Base-by-base conservation (phyloP, 2,329 filamentous ascomycete species). In the Xylariaceae sp. region DNA sequence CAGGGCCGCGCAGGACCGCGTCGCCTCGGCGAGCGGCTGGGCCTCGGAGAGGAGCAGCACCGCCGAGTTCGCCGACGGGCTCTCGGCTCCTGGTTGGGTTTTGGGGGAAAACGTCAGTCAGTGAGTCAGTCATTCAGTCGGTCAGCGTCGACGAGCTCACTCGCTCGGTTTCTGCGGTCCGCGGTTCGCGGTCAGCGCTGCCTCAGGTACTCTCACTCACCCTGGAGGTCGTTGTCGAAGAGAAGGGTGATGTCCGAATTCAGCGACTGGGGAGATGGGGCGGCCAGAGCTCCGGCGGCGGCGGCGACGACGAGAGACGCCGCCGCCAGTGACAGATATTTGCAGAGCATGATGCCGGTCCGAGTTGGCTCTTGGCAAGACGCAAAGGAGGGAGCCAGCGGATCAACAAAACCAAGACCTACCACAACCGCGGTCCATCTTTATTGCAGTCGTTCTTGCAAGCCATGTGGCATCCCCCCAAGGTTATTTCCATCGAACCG, bases 141-240 rank as follows among this genome's bases (percentile, higher is more conserved):
- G 27, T 37, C 32, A 37, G 31, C 29, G n/a, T n/a, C n/a, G n/a
- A n/a, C n/a, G n/a, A n/a, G n/a, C n/a, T n/a, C n/a, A n/a, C n/a
- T n/a, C n/a, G n/a, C n/a, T n/a, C n/a, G n/a, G n/a, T n/a, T n/a
- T n/a, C n/a, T n/a, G n/a, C n/a, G n/a, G n/a, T n/a, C n/a, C n/a
- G n/a, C n/a, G n/a, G n/a, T n/a, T n/a, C 16, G 3, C 28, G 8
- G 19, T 12, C 5, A 26, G 5, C n/a, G 24, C 6, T 9, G 19
- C 5, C n/a, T 3, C 17, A 13, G 11, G 13, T 29, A 5, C 2
- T 29, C 13, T 30, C n/a, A 12, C 44, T 24, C 42, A 59, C 61
- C 63, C 49, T 56, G 52, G 21, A 66, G 55, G 32, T 65, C 60
- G 46, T 65, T 66, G 38, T 61, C 54, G 28, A 60, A 50, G 17